A percentile compares a stretch with the other conserved stretches of the same genome.
These are phyloP conservation scores for Sphaerulina musiva DNA, from an alignment of 2,329 filamentous ascomycete genomes.

Conservation along the genomic window DNA sequence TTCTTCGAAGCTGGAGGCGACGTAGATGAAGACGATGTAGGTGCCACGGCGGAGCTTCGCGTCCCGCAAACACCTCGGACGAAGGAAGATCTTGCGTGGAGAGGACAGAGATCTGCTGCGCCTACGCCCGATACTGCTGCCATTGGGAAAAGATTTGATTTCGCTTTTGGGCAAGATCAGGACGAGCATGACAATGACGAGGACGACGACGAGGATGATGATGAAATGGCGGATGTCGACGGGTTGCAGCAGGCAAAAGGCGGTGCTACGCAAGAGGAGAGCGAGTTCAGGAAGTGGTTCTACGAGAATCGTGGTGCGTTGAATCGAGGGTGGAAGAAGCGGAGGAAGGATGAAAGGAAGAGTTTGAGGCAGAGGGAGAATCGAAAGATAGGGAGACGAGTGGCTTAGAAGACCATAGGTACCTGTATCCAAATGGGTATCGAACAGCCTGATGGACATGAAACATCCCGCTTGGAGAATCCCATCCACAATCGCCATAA, in stretches of 20 bases:
- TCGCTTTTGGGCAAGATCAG: conserved; percentile 45
- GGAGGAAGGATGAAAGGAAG: conserved; percentile 54
- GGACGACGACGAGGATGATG: conserved; percentile 6
- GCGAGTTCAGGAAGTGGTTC: conserved; percentile 57
- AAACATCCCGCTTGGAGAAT: too few relatives aligned
- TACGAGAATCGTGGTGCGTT: conserved; percentile 47
- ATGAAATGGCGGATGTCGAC: conserved; percentile 6
- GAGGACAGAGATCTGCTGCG: conserved; percentile 75
- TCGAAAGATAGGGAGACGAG: conserved; percentile 41
- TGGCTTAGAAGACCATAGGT: not conserved
- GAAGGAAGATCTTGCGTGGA: conserved; percentile 66
- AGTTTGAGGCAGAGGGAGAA: conserved; percentile 55
- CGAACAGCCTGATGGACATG: too few relatives aligned
- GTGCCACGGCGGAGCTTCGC: conserved; percentile 29
- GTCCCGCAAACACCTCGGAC: conserved; percentile 76
- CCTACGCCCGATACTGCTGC: conserved; percentile 92
- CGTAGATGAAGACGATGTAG: conserved; percentile 38
- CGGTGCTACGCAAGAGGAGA: conserved; percentile 38
- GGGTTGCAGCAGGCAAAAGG: conserved; percentile 22
- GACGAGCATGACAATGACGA: conserved; percentile 44
- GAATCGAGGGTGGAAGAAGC: conserved; percentile 48
- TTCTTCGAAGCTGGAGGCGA: conserved; percentile 55
- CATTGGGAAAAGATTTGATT: conserved; percentile 53
- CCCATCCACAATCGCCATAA: too few relatives aligned
- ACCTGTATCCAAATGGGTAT: too few relatives aligned